Evolutionary conservation across 768 basidiomycete species (phyloP), one percentile per base, ranked within the genome.

Genomic region (Leccinum barrowsii): DNA sequence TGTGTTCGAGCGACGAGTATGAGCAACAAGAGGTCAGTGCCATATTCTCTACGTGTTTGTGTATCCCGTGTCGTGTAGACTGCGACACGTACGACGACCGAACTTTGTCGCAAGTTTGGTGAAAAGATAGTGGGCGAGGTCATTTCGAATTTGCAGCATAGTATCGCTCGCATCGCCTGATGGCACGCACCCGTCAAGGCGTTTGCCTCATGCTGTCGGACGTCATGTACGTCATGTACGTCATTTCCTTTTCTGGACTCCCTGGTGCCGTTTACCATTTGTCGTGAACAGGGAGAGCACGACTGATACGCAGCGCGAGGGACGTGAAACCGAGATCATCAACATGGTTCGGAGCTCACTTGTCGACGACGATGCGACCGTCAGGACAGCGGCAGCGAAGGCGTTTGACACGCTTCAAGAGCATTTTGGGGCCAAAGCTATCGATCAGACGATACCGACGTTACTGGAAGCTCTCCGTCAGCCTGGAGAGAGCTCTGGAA

Each of bases 371-470:
- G 89, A 94, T 66, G 76, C 88, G 19, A 83, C 82, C 47, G 96
- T 98, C 19, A 86, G 96, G 44, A 76, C 89, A 4, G 95, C 96
- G 0, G 96, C 95, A 6, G 96, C 95, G 0, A 87, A 79, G 63
- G 85, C 88, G 0, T 89, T 99, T 73, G 97, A 98, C 70, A 83
- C 85, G 4, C 80, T 98, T n/a, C 96, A 98, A 76, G 92, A 95
- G 61, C 82, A 89, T 65, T 81, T 98, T 42, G 97, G 96, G 7
- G 81, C 85, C 30, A 91, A 88, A 68, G 94, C 95, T 6, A 95
- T 98, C 61, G 96, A 98, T 67, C 85, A 95, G 74, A 98, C 94
- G 0, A 98, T 98, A 58, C 96, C 97, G 0, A 98, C 96, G 0
- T 73, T 98, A 0, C 72, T 99, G 54, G 94, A 94, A 65, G 96